phyloP scores from a whole-genome alignment of 768 basidiomycete species.

The Gyrodon lividus region DNA sequence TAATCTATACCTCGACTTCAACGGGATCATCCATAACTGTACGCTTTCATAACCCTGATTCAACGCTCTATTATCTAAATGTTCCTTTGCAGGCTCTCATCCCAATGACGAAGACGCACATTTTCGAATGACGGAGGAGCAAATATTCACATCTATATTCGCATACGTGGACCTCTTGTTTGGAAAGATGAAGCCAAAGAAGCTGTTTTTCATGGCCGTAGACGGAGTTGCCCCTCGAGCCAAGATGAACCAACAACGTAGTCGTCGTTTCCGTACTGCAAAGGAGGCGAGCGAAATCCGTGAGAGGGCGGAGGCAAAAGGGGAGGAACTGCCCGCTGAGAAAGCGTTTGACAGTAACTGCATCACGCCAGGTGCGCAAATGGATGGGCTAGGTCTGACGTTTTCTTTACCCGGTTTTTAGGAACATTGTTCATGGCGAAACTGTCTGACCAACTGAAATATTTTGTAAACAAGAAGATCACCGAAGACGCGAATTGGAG shows the following conservation, averaged over 20 bases:
- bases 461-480: conserved; percentile 98
- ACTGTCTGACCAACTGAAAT: conserved; percentile 88
- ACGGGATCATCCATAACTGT: conserved; percentile 89
- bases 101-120: conserved; percentile 96
- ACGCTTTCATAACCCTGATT: not conserved
- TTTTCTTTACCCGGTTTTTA: conserved; percentile 25
- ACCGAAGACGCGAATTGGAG: conserved; percentile 96
- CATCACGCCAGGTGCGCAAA: conserved; percentile 86
- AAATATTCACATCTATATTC: conserved; percentile 97
- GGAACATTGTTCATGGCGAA: conserved; percentile 95
- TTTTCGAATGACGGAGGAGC: conserved; percentile 93
- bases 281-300: conserved; percentile 86
- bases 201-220: conserved; percentile 97
- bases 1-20: conserved; percentile 93
- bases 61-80: not conserved
- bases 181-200: conserved; percentile 95
- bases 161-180: conserved; percentile 97
- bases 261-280: conserved; percentile 90
- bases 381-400: not conserved
- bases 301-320: conserved; percentile 84
- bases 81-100: conserved; percentile 65
- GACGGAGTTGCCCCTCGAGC: conserved; percentile 97
- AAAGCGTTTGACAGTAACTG: conserved; percentile 99
- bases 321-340: conserved; percentile 88
- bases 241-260: conserved; percentile 99